Percentiles rank a stretch among this genome's conserved stretches.
Evolutionary conservation across 306 rosid species (phyloP).

Genomic region (Glycine latifolia): DNA sequence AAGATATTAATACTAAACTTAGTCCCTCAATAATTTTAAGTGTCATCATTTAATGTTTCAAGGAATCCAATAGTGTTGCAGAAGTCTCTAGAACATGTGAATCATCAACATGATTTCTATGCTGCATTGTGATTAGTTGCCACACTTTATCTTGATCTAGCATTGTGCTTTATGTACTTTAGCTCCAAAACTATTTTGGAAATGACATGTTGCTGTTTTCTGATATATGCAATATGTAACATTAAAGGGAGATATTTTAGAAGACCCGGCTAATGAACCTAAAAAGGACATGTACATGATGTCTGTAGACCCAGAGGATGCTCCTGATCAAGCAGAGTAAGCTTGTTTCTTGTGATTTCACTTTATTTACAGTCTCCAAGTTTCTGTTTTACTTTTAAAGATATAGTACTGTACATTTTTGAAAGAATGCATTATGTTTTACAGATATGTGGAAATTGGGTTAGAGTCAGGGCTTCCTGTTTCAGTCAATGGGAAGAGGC

Average conservation of each 20-base stretch:
- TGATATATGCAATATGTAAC: conserved; percentile 35
- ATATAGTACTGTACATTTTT: background rate
- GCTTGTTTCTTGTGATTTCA: conserved; percentile 35
- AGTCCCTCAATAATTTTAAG: no score
- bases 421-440: conserved; percentile 30
- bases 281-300: conserved; percentile 92
- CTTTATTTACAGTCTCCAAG: conserved; percentile 14
- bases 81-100: no score
- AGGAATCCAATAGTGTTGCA: no score
- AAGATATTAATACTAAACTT: no score
- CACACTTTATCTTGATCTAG: no score
- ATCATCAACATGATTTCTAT: no score
- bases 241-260: conserved; percentile 89
- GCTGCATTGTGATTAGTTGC: no score
- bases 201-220: conserved; percentile 38
- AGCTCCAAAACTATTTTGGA: background rate
- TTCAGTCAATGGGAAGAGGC: conserved; percentile 71
- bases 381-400: conserved; percentile 17
- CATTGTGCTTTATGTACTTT: no score
- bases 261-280: conserved; percentile 92
- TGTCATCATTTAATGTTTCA: no score
- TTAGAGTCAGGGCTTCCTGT: conserved; percentile 79
- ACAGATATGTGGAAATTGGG: conserved; percentile 83
- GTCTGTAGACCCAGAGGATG: conserved; percentile 88
- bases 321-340: conserved; percentile 88